Evolutionary conservation across 139 green algal genomes (phyloP).

Genomic region (Tetratostichococcus sp.): DNA sequence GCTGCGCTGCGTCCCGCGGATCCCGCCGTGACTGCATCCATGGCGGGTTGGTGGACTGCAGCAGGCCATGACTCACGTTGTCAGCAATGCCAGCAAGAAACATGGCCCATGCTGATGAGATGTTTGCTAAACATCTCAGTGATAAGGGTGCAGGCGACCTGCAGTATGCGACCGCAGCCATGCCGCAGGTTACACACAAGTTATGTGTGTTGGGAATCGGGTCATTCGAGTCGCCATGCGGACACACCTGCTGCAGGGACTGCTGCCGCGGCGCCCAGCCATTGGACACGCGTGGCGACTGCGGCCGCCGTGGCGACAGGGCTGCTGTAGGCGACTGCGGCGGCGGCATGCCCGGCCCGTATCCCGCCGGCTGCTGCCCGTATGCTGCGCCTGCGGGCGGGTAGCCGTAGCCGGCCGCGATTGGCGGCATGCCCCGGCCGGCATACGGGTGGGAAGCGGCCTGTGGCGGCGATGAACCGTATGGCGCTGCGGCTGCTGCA

Average conservation of each 20-base stretch:
- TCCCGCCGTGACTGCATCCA: neutral
- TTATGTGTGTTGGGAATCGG: no score
- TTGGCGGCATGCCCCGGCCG: neutral
- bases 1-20: no score
- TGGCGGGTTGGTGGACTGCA: neutral
- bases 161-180: no score
- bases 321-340: no score
- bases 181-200: no score
- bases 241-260: neutral
- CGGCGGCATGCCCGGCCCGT: no score
- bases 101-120: neutral
- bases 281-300: neutral
- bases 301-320: neutral
- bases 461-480: neutral
- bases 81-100: no score
- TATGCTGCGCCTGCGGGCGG: neutral
- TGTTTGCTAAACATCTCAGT: neutral
- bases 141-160: no score
- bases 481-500: no score
- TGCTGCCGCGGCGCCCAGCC: neutral
- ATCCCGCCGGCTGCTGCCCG: neutral
- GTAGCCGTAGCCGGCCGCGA: neutral
- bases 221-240: no score
- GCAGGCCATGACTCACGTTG: no score
- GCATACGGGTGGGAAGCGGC: neutral